Evolutionary conservation across 129 eudicot genomes (phyloP), one percentile per base, ranked within the genome.

Genomic region (Glebionis coronaria): DNA sequence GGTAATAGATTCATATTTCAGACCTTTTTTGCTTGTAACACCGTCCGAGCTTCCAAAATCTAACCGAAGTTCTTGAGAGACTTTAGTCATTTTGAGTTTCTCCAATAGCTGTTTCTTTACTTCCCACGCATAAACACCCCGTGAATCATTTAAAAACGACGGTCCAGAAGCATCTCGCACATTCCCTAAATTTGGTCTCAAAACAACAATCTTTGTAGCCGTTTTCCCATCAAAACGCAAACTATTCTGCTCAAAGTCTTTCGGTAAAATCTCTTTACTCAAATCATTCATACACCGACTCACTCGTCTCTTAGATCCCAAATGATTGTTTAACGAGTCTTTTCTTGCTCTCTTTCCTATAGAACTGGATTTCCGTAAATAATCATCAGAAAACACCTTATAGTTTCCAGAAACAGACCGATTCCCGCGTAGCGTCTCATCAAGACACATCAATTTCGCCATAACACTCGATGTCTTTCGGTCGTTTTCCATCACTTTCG

Each of bases 381-480:
- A 91, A 27, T 71, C 77, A 4, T 88, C 85, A 25, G 97, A 85
- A 19, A 91, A 80, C 38, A 79, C 85, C 51, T 80, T 77, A 9
- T 44, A 52, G 15, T 40, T 75, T 57, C 75, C 68, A 42, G 51
- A 63, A 61, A 51, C 35, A 20, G 73, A 46, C 65, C 67, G 79
- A 23, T 64, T 64, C 38, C 62, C 68, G 2, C 42, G 79, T 53
- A 52, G 52, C 12, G 21, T 67, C 52, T 80, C 80, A 69, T 83
- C 78, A 72, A 91, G 31, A 63, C 94, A 83, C 97, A 91, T 88
- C 44, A 88, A 67, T 19, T 61, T 76, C 7, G 88, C 96, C 62
- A 91, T 72, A 18, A 91, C 87, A 83, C 95, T 88, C 29, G 65
- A 45, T 20, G 71, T 54, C 19, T 21, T 68, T 50, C 55, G 81